These are phyloP conservation scores for Cymbopogon flexuosus DNA, from an alignment of 202 grass and related monocot genomes.

Conservation along the genomic window DNA sequence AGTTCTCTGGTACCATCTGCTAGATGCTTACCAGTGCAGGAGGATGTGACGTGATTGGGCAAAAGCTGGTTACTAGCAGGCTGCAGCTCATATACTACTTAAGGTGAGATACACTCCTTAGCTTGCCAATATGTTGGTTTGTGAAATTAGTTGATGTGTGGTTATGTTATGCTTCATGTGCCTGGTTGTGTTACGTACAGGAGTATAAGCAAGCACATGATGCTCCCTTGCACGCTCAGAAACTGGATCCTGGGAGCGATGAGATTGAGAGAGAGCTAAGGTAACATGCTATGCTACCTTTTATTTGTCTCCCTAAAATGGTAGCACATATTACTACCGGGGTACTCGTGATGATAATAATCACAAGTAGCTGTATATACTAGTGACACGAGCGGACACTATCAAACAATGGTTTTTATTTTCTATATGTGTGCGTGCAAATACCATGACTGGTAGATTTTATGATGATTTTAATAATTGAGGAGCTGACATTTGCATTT, in stretches of 20 bases:
- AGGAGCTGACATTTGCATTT: not conserved
- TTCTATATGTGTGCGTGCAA: too few species aligned
- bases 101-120: not conserved
- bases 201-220: constrained; percentile 31
- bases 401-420: too few species aligned
- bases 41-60: constrained; percentile 34
- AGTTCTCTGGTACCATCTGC: too few species aligned
- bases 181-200: not conserved
- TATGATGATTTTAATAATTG: not conserved
- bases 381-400: too few species aligned
- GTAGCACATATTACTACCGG: too few species aligned
- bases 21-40: too few species aligned
- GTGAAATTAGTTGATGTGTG: too few species aligned
- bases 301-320: not conserved
- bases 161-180: too few species aligned
- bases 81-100: constrained; percentile 35
- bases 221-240: constrained; percentile 17
- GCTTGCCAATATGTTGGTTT: not conserved
- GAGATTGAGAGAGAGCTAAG: constrained; percentile 22
- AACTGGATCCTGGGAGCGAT: not conserved
- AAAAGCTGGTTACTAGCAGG: constrained; percentile 40
- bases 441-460: too few species aligned
- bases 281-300: not conserved
- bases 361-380: too few species aligned
- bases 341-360: too few species aligned